Base-by-base conservation (phyloP, 495 filamentous ascomycete species). In the Choiromyces venosus region DNA sequence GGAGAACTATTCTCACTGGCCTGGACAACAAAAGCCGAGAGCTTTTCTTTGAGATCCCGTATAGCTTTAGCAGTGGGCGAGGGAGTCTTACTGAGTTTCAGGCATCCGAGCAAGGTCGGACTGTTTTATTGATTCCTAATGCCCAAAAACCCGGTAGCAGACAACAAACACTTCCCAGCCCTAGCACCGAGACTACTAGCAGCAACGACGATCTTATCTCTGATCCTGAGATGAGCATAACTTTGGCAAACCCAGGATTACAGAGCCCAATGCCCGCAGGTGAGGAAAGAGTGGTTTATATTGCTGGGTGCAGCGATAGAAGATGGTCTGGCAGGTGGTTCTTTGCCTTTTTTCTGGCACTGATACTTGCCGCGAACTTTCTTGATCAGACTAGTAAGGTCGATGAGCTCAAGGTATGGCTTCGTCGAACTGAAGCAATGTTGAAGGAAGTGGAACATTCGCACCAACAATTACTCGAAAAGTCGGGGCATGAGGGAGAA, bases 1-100 rank as follows among this genome's bases (percentile, higher is more conserved):
- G 74, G 37, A 77, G 69, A 25, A 69, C 19, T 38, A 67, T 77
- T 38, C 69, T 73, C 52, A 69, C 70, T n/a, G 74, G 69, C 5
- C 75, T 72, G 40, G 74, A 73, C 18, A 76, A 69, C 35, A 29
- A 69, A 6, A 73, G 65, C 61, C 69, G 44, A 10, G 75, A 72
- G 38, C 39, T 76, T 29, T 77, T 69, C 37, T 65, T 76, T 40
- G 73, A 72, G 6, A 69, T 77, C 67, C 69, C 75, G 42, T 61
- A 33, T 61, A 25, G 52, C 52, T 61, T 16, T 25, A 33, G n/a
- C 29, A 61, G 25, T 61, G 10, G 12, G 6, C 52, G 25, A 33
- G 52, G 25, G 52, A 25, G 52, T 61, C 25, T 61, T 29, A 61
- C 4, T 16, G 52, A 29, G 52, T 25, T 33, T 29, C 40, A 70